Base-by-base conservation (phyloP, 345 rosid species). In the Brassica carinata region DNA sequence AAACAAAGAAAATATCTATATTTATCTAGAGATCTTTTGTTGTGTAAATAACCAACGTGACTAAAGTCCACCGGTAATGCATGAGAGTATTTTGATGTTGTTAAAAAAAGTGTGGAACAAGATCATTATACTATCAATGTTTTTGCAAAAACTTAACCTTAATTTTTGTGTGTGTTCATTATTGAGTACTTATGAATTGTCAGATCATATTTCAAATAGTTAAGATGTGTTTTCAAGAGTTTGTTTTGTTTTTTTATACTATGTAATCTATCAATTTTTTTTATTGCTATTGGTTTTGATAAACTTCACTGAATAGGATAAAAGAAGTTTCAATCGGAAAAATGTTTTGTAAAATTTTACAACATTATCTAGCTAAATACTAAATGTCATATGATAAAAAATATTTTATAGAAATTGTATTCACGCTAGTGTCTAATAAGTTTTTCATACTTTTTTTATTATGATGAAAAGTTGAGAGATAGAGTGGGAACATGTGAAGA, bases 401-500 rank as follows among this genome's bases (percentile, higher is more conserved):
- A 26, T 5, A 5, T 14, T 15, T 17, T 15, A 8, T 34, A 15
- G 36, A 59, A 59, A 59, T 61, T 61, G 65, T 8, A 61, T 10
- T 26, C 15, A 26, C 65, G n/a, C 48, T 40, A 34, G 38, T 34
- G 8, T 59, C 30, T 59, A 27, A 62, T 11, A 62, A 1, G 33
- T 8, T 4, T 61, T 27, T 10, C 26, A 26, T 62, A 19, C 17
- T 30, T 30, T 59, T 2, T 18, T 19, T 67, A 61, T 2, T 9
- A 30, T 51, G 72, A 66, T 53, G 72, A 33, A 66, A 48, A 66
- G 36, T 27, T 27, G 30, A 27, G 30, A 3, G 23, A 8, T 51
- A 19, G 65, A 34, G 79, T 67, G 71, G 30, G 57, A 75, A 67
- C 79, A 67, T 33, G 79, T 67, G 72, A 57, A 76, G 79, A 59